These are phyloP conservation scores for Spizellomyces punctatus DNA, from an alignment of 192 early-diverging fungal species.

Conservation along the genomic window DNA sequence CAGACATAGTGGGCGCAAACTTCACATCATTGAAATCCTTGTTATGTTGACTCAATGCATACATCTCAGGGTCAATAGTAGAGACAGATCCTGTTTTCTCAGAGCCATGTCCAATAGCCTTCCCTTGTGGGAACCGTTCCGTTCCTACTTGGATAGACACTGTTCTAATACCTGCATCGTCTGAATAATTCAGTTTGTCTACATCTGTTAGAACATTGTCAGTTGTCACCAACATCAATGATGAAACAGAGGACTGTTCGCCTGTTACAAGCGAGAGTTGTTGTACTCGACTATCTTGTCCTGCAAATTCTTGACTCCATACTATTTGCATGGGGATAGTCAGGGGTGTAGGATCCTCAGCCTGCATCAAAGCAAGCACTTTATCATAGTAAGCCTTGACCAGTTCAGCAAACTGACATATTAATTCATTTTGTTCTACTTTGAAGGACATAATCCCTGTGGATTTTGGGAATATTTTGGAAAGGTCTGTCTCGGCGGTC, in stretches of 20 bases:
- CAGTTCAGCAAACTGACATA: slow-evolving; percentile 18
- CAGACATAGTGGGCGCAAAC: not conserved
- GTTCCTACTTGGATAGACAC: slow-evolving; percentile 16
- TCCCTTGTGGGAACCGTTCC: slow-evolving; percentile 9
- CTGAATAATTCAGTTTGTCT: too few relatives aligned
- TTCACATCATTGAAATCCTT: not conserved
- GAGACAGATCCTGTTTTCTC: too few relatives aligned
- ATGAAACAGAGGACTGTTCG: too few relatives aligned
- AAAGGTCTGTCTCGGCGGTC: slow-evolving; percentile 9
- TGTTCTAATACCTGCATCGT: too few relatives aligned
- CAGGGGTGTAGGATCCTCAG: not conserved
- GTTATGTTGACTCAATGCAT: not conserved
- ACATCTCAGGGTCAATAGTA: slow-evolving; percentile 15
- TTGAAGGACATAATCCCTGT: slow-evolving; percentile 4
- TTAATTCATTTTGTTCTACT: slow-evolving; percentile 10
- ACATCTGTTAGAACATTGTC: too few relatives aligned
- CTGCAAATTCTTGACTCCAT: slow-evolving; percentile 16
- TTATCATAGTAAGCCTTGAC: slow-evolving; percentile 7
- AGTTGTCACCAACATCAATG: too few relatives aligned
- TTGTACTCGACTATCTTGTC: too few relatives aligned
- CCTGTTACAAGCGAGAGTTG: too few relatives aligned
- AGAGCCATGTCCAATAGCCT: slow-evolving; percentile 5
- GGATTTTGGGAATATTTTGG: not conserved
- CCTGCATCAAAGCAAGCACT: slow-evolving; percentile 15
- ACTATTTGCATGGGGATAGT: slow-evolving; percentile 15